A percentile compares a stretch with the other conserved stretches of the same genome.
Evolutionary conservation across 768 basidiomycete genomes (phyloP).

Genomic region (Termitomyces sp.): DNA sequence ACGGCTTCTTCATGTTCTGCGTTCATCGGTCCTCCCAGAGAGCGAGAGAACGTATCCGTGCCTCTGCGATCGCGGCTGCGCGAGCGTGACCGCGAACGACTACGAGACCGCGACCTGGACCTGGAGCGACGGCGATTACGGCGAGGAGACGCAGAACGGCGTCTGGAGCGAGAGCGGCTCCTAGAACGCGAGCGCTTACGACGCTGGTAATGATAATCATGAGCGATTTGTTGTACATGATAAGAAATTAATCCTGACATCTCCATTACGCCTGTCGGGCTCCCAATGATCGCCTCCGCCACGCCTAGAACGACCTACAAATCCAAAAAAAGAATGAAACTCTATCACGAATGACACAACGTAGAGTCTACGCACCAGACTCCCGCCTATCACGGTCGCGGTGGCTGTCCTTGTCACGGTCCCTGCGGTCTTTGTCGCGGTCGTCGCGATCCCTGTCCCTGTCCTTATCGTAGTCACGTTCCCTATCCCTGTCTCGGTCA

Average conservation of each 20-base stretch:
- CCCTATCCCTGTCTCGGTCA: slow-evolving; percentile 39
- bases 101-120: slow-evolving; percentile 40
- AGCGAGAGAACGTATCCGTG: slow-evolving; percentile 66
- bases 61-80: slow-evolving; percentile 49
- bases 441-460: slow-evolving; percentile 33
- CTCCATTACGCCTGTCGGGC: slow-evolving; percentile 64
- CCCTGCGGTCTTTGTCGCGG: slow-evolving; percentile 29
- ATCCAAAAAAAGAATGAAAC: background rate
- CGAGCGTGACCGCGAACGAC: slow-evolving; percentile 50
- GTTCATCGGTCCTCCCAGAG: slow-evolving; percentile 86
- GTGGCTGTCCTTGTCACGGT: slow-evolving; percentile 45
- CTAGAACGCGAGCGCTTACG: slow-evolving; percentile 66
- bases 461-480: slow-evolving; percentile 32
- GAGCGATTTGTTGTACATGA: slow-evolving; percentile 5
- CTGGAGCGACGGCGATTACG: slow-evolving; percentile 64
- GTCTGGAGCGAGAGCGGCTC: slow-evolving; percentile 63
- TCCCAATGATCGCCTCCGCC: slow-evolving; percentile 77
- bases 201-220: slow-evolving; percentile 34
- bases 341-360: slow-evolving; percentile 2
- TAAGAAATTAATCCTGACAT: slow-evolving; percentile 39
- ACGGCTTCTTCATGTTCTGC: slow-evolving; percentile 90
- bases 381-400: slow-evolving; percentile 50
- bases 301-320: slow-evolving; percentile 34
- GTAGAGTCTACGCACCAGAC: slow-evolving; percentile 34
- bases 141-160: slow-evolving; percentile 62